Evolutionary conservation across 192 early-diverging fungal species (phyloP).

Genomic region (Backusella psychrophila): DNA sequence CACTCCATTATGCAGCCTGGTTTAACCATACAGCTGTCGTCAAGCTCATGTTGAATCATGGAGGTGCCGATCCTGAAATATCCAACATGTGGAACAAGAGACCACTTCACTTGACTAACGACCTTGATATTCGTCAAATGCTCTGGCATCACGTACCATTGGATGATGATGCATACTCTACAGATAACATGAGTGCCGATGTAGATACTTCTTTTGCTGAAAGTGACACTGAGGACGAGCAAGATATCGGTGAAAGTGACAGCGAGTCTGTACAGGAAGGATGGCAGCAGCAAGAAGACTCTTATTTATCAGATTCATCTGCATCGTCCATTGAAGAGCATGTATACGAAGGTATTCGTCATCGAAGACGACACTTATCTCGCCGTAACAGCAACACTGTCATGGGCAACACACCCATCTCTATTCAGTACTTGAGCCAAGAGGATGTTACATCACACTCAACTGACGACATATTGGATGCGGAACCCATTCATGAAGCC

Average conservation of each 20-base stretch:
- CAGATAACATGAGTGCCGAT: constrained; percentile 15
- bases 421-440: constrained; percentile 16
- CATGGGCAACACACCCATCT: neutral
- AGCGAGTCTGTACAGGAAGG: neutral
- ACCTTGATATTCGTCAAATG: neutral
- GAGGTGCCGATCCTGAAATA: constrained; percentile 13
- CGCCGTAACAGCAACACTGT: neutral
- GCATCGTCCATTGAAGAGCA: neutral
- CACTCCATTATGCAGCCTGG: constrained; percentile 71
- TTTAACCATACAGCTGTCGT: constrained; percentile 51
- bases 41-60: constrained; percentile 47
- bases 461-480: constrained; percentile 25
- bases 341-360: neutral
- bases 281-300: neutral
- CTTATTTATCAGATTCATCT: neutral
- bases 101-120: constrained; percentile 12
- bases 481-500: constrained; percentile 21
- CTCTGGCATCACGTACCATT: constrained; percentile 5
- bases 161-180: constrained; percentile 4
- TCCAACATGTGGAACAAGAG: constrained; percentile 17
- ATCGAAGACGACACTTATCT: neutral
- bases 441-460: constrained; percentile 9
- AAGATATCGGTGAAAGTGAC: neutral
- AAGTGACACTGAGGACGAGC: neutral
- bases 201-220: constrained; percentile 12